Percentiles rank a stretch among this genome's conserved stretches.
phyloP scores from a whole-genome alignment of 768 basidiomycete species.

The Tephrocybe sp. region DNA sequence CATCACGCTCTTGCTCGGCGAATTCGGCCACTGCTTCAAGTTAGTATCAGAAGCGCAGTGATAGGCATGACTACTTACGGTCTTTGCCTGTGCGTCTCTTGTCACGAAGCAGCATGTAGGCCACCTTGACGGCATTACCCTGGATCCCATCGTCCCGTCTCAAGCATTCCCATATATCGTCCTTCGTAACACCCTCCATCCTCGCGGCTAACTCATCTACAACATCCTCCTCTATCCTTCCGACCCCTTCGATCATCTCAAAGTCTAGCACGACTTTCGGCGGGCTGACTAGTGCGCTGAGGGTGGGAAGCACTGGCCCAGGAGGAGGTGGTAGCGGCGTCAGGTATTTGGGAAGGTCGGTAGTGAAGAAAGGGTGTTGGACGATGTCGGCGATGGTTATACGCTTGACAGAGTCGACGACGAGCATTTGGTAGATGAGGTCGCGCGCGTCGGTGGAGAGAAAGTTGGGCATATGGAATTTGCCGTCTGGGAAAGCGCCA shows the following conservation, averaged over 20 bases:
- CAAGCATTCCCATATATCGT: conserved; percentile 87
- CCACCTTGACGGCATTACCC: conserved; percentile 94
- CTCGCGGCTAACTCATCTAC: conserved; percentile 77
- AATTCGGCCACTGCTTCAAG: conserved; percentile 59
- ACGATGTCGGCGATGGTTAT: conserved; percentile 93
- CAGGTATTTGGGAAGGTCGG: conserved; percentile 85
- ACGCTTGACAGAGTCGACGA: conserved; percentile 91
- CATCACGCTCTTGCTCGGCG: conserved; percentile 86
- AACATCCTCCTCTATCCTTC: conserved; percentile 88
- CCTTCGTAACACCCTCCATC: conserved; percentile 74
- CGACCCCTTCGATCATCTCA: conserved; percentile 89
- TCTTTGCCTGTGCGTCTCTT: conserved; percentile 83
- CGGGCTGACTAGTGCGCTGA: conserved; percentile 71
- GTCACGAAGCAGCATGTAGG: conserved; percentile 91
- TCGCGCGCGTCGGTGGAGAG: conserved; percentile 75
- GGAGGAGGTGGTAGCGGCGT: conserved; percentile 76
- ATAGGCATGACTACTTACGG: conserved; percentile 48
- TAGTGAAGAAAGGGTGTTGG: conserved; percentile 86
- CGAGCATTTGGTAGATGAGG: conserved; percentile 88
- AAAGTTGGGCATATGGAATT: conserved; percentile 81
- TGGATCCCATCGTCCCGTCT: conserved; percentile 80
- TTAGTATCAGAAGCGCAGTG: conserved; percentile 1
- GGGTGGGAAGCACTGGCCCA: conserved; percentile 73
- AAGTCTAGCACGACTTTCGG: conserved; percentile 68
- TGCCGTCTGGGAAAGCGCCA: conserved; percentile 61